A percentile compares a stretch with the other conserved stretches of the same genome.
Evolutionary conservation across 78 protist genomes (phyloP).

Genomic region (Acrasis kona): DNA sequence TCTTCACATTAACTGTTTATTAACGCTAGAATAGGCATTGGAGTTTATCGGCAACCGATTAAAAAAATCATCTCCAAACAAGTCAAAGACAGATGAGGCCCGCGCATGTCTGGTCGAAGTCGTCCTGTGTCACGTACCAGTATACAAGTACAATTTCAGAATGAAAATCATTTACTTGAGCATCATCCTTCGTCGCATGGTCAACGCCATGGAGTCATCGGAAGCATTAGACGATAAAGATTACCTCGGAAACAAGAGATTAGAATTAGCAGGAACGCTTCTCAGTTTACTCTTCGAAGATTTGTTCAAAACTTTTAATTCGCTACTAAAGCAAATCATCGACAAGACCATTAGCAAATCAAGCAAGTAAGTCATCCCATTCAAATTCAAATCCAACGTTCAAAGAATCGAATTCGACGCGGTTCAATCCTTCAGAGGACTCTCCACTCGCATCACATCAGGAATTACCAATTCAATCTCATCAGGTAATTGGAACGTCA

Average conservation of each 20-base stretch:
- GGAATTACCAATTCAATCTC: conserved; percentile 85
- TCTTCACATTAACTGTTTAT: too few species aligned
- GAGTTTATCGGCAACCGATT: conserved; percentile 53
- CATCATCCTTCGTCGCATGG: conserved; percentile 76
- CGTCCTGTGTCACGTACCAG: conserved; percentile 87
- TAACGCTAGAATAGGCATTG: conserved; percentile 70
- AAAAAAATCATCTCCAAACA: not conserved
- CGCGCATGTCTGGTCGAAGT: conserved; percentile 76
- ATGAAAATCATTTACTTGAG: conserved; percentile 66
- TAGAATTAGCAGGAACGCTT: conserved; percentile 77
- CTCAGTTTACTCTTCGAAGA: conserved; percentile 92
- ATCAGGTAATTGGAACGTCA: conserved; percentile 97
- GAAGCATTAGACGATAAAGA: conserved; percentile 75
- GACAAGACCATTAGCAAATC: conserved; percentile 54
- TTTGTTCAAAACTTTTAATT: conserved; percentile 78
- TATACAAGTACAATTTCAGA: conserved; percentile 54
- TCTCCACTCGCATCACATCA: conserved; percentile 50
- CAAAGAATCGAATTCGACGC: conserved; percentile 12
- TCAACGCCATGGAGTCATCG: conserved; percentile 58
- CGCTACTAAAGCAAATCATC: conserved; percentile 50
- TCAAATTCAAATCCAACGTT: too few species aligned
- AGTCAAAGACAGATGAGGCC: conserved; percentile 62
- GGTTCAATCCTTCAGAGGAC: not conserved
- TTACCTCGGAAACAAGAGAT: conserved; percentile 95
- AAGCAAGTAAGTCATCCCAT: too few species aligned